Evolutionary conservation across 2,329 filamentous ascomycete species (phyloP).

Genomic region (Chaetomiaceae sp.): DNA sequence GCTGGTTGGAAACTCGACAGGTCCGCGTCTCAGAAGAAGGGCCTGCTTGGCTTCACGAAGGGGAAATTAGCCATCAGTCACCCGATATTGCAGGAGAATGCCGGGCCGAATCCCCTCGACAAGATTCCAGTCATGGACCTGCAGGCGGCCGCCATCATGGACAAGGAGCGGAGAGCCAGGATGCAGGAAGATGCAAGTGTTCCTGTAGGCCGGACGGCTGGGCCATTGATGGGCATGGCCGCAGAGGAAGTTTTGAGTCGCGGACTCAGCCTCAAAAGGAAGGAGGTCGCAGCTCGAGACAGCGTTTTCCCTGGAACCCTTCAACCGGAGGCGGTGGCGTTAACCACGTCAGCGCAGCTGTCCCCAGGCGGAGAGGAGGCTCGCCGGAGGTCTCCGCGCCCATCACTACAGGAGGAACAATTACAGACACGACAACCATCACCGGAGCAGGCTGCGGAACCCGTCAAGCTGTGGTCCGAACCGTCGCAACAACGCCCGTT

Average conservation of each 20-base stretch:
- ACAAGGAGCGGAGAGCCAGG: constrained; percentile 41
- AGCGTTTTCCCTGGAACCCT: constrained; percentile 22
- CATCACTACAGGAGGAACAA: constrained; percentile 26
- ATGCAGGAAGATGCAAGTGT: constrained; percentile 31
- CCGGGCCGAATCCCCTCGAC: constrained; percentile 38
- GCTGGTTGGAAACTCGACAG: constrained; percentile 21
- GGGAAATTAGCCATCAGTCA: constrained; percentile 45
- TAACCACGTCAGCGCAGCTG: constrained; percentile 45
- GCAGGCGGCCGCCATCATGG: constrained; percentile 43
- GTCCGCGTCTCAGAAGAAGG: constrained; percentile 27
- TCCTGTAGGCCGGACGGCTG: constrained; percentile 35
- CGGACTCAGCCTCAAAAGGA: constrained; percentile 36
- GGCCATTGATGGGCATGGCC: constrained; percentile 33
- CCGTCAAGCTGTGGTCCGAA: neutral
- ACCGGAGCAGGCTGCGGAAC: neutral
- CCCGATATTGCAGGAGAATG: constrained; percentile 41
- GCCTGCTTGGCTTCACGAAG: constrained; percentile 27
- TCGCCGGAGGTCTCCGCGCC: constrained; percentile 48
- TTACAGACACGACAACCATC: neutral
- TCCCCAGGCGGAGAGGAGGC: constrained; percentile 49
- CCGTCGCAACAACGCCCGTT: constrained; percentile 10
- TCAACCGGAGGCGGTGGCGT: constrained; percentile 32
- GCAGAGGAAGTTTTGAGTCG: constrained; percentile 34
- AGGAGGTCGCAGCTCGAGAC: constrained; percentile 32
- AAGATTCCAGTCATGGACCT: constrained; percentile 49